These are phyloP conservation scores for Amaranthus tricolor DNA, from an alignment of 179 eudicot species.

Conservation along the genomic window DNA sequence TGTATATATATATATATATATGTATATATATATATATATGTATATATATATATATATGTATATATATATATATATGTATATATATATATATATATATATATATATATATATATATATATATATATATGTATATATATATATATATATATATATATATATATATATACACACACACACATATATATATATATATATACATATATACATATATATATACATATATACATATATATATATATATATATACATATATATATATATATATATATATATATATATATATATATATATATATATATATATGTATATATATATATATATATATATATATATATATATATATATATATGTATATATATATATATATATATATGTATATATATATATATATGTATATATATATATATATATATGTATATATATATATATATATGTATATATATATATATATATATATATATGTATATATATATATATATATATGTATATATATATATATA, in stretches of 20 bases:
- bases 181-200: not conserved
- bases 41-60: no score
- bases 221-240: not conserved
- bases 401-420: not conserved
- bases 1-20: no score
- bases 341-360: slow-evolving; percentile 1
- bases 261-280: not conserved
- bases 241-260: not conserved
- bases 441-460: slow-evolving; percentile 4
- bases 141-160: not conserved
- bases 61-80: no score
- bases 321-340: not conserved
- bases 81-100: no score
- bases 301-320: not conserved
- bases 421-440: slow-evolving; percentile 5
- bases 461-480: not conserved
- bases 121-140: no score
- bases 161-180: not conserved
- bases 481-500: not conserved
- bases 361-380: slow-evolving; percentile 5
- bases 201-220: not conserved
- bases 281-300: not conserved
- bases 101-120: no score
- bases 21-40: no score
- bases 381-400: slow-evolving; percentile 1